Evolutionary conservation across 164 flowering plant genomes (phyloP).

Genomic region (Vitis rupestris): DNA sequence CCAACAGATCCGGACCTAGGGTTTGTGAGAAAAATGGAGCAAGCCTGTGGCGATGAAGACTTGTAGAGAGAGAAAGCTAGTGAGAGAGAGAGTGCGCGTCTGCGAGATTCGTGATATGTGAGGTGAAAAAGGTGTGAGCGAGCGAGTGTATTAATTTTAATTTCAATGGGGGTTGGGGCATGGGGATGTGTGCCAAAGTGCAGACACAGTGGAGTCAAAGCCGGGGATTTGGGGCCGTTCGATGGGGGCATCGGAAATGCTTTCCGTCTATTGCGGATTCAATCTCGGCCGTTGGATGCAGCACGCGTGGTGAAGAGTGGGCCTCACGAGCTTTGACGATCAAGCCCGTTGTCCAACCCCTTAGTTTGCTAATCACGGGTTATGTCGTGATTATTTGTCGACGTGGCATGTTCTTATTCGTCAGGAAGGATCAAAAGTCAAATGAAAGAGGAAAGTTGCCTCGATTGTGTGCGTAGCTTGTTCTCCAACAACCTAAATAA

Average conservation of each 20-base stretch:
- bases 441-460: too few relatives aligned
- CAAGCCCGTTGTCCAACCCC: not conserved
- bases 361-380: too few relatives aligned
- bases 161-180: not conserved
- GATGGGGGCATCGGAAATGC: constrained; percentile 25
- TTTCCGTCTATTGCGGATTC: constrained; percentile 39
- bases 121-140: not conserved
- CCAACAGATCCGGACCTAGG: constrained; percentile 7
- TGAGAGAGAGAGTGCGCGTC: not conserved
- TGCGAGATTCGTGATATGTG: not conserved
- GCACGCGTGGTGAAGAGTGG: constrained; percentile 45
- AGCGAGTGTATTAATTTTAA: not conserved
- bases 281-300: constrained; percentile 35
- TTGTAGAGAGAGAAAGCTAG: constrained; percentile 10
- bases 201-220: constrained; percentile 38
- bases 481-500: too few relatives aligned
- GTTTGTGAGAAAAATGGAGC: not conserved
- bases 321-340: constrained; percentile 32
- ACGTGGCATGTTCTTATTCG: too few relatives aligned
- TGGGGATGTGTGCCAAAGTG: constrained; percentile 19
- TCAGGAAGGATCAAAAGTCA: too few relatives aligned
- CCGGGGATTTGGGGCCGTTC: constrained; percentile 37
- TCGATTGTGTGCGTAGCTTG: too few relatives aligned
- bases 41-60: constrained; percentile 3
- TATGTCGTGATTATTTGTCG: too few relatives aligned